Evolutionary conservation across 1,284 basidiomycete genomes (phyloP), one percentile per base, ranked within the genome.

Genomic region (Meripilus lineatus): DNA sequence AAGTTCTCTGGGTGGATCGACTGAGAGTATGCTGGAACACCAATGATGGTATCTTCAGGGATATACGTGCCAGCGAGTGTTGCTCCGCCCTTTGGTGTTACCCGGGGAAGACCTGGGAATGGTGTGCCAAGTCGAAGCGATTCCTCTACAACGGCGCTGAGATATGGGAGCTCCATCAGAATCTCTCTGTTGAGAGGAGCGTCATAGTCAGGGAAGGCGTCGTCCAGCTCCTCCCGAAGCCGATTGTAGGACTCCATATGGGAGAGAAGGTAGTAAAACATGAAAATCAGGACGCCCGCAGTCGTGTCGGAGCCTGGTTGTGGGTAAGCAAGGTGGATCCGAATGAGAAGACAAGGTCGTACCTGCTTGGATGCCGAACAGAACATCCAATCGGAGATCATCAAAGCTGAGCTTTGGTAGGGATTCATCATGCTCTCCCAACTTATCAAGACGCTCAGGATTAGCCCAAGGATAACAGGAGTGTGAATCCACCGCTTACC

Each of bases 131-230:
- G 62, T 8, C 93, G 82, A 26, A 95, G 72, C 4, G 74, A 83
- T 64, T 93, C 91, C 61, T 84, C 81, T 66, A 93, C 84, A 61
- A 85, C 87, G 0, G 87, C 88, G 41, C 89, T 79, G 53, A 93
- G 74, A 63, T 87, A 89, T 5, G 80, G 74, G 23, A 89, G 70
- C 2, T 68, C 67, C 62, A 91, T 91, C 49, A 88, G 74, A 46
- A 78, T 69, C 44, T 81, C 77, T 47, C 66, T 78, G 4, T 69
- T 74, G 13, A 77, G 65, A 15, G 78, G 74, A 0, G 65, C 54
- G 55, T 79, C 75, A 51, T 84, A 75, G 50, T 79, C 70, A 22
- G 54, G 51, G 33, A 60, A 58, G 17, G 48, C 45, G 3, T 40
- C 21, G 39, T 55, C 50, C 13, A 59, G 48, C 34, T 61, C 58